A percentile compares a stretch with the other conserved stretches of the same genome.
Conservation (phyloP, 805 yeast genomes). For the Lachancea thermotolerans region DNA sequence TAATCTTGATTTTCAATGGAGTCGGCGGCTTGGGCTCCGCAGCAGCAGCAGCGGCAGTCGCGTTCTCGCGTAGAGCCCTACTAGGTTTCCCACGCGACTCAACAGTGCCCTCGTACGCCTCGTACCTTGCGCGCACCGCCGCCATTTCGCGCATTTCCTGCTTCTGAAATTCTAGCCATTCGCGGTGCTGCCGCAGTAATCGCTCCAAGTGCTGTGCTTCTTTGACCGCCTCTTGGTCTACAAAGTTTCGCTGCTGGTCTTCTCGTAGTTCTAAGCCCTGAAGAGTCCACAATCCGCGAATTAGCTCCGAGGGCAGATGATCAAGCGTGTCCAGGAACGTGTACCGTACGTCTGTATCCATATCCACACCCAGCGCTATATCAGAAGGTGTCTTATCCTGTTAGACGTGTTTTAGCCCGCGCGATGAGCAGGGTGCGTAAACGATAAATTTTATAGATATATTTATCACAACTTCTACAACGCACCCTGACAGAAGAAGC, state of each 20-base stretch:
- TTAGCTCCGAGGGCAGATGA: conserved; percentile 39
- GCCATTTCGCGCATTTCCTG: conserved; percentile 15
- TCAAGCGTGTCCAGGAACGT: conserved; percentile 35
- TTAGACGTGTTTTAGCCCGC: too few relatives aligned
- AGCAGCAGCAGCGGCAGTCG: too few relatives aligned
- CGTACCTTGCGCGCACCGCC: conserved; percentile 9
- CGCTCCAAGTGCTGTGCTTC: conserved; percentile 26
- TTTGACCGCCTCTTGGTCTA: conserved; percentile 24
- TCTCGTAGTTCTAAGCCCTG: conserved; percentile 31
- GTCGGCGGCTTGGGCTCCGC: conserved; percentile 2
- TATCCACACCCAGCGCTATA: not conserved
- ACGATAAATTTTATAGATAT: too few relatives aligned
- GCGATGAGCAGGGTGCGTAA: too few relatives aligned
- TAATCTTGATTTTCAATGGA: conserved; percentile 2
- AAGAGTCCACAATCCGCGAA: conserved; percentile 36
- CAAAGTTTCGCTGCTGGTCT: conserved; percentile 15
- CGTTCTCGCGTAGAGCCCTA: not conserved
- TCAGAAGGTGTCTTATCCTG: too few relatives aligned
- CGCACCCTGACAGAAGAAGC: too few relatives aligned
- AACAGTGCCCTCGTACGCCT: conserved; percentile 2
- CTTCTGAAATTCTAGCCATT: conserved; percentile 13
- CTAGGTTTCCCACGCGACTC: not conserved
- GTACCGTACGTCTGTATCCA: conserved; percentile 32
- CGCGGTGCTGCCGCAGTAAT: conserved; percentile 21
- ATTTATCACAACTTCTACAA: too few relatives aligned